Evolutionary conservation across 108 stramenopile species (phyloP), one percentile per base, ranked within the genome.

Genomic region (Cyclotella sp.): DNA sequence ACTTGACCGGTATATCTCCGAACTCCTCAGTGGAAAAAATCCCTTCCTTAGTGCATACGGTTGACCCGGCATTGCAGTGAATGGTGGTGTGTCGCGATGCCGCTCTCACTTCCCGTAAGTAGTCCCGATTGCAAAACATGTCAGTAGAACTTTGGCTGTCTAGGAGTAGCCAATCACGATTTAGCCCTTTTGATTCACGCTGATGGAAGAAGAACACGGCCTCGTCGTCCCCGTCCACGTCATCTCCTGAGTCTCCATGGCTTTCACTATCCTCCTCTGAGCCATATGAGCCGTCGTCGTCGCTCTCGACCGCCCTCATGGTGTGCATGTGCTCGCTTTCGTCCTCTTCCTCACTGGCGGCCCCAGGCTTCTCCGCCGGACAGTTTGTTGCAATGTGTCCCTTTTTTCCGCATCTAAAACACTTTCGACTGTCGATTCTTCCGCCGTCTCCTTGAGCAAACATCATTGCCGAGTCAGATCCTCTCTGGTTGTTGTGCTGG

Each of bases 71-170:
- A n/a, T n/a, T n/a, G n/a, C n/a, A 53, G n/a, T 53, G 52, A 19
- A 53, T 53, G 52, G 21, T 53, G 18, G 52, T 53, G 6, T 14
- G 52, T 6, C 18, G 52, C 14, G 11, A 14, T 53, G 52, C 52
- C 11, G 11, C 18, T n/a, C 21, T 19, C 7, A 53, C 7, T 7
- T 53, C 18, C 6, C 6, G 7, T 14, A 53, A 6, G 21, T 53
- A 53, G 7, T n/a, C 14, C 14, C 18, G 7, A 19, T 53, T 53
- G 52, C 52, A 53, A 19, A 53, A 53, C 52, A 53, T 53, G n/a
- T 53, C 52, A 7, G 52, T 53, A 14, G n/a, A 53, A n/a, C 14
- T 18, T 19, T 53, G 52, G n/a, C 52, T 53, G 52, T 53, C 52
- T 10, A 53, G 52, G 7, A 53, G 52, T 53, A 53, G 52, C 52